Evolutionary conservation across 2,329 filamentous ascomycete species (phyloP), one percentile per base, ranked within the genome.

Genomic region (Ophiostoma ulmi): DNA sequence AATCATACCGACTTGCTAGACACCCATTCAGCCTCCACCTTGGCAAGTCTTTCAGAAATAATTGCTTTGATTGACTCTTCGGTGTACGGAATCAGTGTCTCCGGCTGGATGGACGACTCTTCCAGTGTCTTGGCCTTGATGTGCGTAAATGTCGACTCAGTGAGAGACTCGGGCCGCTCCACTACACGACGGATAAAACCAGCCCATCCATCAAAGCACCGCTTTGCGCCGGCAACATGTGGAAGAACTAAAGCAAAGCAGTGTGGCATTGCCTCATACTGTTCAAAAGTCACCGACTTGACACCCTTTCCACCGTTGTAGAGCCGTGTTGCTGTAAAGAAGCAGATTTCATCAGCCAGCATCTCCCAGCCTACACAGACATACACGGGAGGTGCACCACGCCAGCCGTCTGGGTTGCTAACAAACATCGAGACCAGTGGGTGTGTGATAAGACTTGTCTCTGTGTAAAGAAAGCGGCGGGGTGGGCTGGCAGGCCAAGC

Each of bases 261-360:
- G 79, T 94, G 91, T 70, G 92, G 91, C 91, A 94, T 94, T 3
- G 87, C 90, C 77, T 93, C 89, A 77, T 88, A 95, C 79, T 92
- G 87, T 77, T 91, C 87, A 75, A 88, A 90, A 3, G 87, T 82
- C 0, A 94, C 86, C 0, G 76, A 76, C 0, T 90, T 89, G 0
- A 89, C 89, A 5, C 86, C 87, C 65, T 90, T 86, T 8, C 75
- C 73, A 20, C 81, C 39, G 48, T 70, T 70, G 71, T 68, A 81
- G 13, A 91, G 81, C 55, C 84, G 83, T 58, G 80, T 79, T 0
- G 88, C 90, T 0, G 88, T 90, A 1, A 92, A 76, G 69, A 87
- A 86, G 73, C 83, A 84, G 72, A 83, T 84, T 78, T 93, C 91
- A 77, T 92, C 90, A 0, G 85, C 82, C 11, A 94, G 82, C 74